Percentiles rank a stretch among this genome's conserved stretches.
Evolutionary conservation across 148 eudicot genomes (phyloP).

Genomic region (Salicornia ramosissima): DNA sequence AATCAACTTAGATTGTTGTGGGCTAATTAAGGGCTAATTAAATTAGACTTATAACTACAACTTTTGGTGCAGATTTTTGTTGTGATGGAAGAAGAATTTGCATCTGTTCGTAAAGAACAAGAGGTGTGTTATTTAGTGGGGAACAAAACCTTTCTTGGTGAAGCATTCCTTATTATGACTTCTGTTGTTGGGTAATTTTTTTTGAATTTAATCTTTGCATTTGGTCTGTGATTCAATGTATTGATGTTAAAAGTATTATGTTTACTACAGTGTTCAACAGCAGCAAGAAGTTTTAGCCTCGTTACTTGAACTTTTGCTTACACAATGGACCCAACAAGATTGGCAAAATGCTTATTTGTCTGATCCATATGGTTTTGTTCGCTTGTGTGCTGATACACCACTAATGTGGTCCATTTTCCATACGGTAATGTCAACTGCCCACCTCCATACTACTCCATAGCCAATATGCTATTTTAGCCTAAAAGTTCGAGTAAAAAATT

Average conservation of each 20-base stretch:
- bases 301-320: conserved; percentile 95
- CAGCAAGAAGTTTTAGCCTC: conserved; percentile 96
- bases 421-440: conserved; percentile 56
- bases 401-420: conserved; percentile 98
- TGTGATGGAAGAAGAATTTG: too few species aligned
- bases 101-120: conserved; percentile 59
- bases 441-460: background rate
- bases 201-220: conserved; percentile 3
- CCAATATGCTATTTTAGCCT: background rate
- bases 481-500: too few species aligned
- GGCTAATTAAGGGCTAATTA: too few species aligned
- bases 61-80: too few species aligned
- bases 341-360: conserved; percentile 93
- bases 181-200: conserved; percentile 76
- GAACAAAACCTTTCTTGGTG: conserved; percentile 96
- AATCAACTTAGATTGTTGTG: too few species aligned
- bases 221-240: conserved; percentile 8
- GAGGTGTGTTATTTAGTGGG: conserved; percentile 79
- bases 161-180: conserved; percentile 93
- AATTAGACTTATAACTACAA: too few species aligned
- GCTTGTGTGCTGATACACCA: conserved; percentile 65
- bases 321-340: conserved; percentile 75
- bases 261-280: conserved; percentile 63
- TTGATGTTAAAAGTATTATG: conserved; percentile 6
- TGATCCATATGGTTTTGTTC: conserved; percentile 76